Evolutionary conservation across 192 early-diverging fungal species (phyloP), one percentile per base, ranked within the genome.

Genomic region (Coemansia sp.): DNA sequence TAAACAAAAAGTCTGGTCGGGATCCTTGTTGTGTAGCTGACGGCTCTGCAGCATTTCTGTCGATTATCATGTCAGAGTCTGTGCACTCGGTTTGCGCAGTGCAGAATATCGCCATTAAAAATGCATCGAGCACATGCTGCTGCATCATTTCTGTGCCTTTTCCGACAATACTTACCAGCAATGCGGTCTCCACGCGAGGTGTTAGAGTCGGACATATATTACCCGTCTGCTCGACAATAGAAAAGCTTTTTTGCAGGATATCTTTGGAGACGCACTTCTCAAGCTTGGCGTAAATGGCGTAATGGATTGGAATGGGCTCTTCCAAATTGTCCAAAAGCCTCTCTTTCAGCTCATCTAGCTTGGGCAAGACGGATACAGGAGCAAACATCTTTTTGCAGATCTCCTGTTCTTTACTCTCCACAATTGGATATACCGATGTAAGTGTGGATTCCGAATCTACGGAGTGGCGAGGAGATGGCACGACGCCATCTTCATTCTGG

Each of bases 141-240:
- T 76, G 75, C 74, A 76, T 76, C 22, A 70, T 48, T 42, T 82
- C 79, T 2, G 79, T 82, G 32, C 63, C 79, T 4, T 56, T 59
- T 8, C 55, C 57, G 5, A 58, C 56, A 12, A 63, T 66, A 4
- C 56, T 56, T 3, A 76, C 66, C 18, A 60, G 52, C 1, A 82
- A 38, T 0, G 79, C 79, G 22, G 55, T 56, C 29, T 82, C 79
- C 0, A 76, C 55, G 14, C 71, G 56, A 0, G 75, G 70, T 0
- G 79, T 73, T 31, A 82, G 71, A n/a, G 28, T 66, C 0, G 74
- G 79, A 36, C 70, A 72, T 7, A 73, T 65, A 16, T 75, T 75
- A 16, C 72, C 77, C 7, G 70, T 68, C n/a, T 75, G 29, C 54
- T 80, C 72, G 30, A 75, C 69, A 56, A 80, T 75, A 32, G 57